These are phyloP conservation scores for Solanum hybrid DNA, from an alignment of 305 asterid genomes.

Conservation along the genomic window DNA sequence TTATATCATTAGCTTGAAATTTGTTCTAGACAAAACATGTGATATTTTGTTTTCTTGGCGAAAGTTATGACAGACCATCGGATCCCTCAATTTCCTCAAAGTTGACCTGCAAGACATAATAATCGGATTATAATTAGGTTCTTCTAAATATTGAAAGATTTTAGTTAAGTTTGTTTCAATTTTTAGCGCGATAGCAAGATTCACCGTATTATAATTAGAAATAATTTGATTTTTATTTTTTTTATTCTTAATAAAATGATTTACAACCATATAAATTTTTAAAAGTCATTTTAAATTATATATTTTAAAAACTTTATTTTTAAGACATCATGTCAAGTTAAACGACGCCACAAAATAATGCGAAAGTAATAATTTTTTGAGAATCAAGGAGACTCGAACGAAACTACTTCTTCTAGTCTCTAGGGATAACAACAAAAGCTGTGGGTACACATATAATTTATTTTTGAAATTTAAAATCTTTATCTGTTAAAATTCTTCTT, in stretches of 20 bases:
- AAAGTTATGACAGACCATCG: no score
- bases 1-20: no score
- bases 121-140: not conserved
- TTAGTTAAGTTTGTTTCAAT: not conserved
- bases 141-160: not conserved
- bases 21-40: no score
- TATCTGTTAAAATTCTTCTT: not conserved
- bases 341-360: not conserved
- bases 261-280: not conserved
- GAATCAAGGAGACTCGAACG: not conserved
- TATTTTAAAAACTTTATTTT: no score
- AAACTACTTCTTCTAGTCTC: not conserved
- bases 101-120: no score
- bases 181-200: not conserved
- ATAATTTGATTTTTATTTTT: not conserved
- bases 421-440: not conserved
- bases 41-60: no score
- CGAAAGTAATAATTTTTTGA: not conserved
- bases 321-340: accelerated
- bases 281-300: not conserved
- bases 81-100: no score
- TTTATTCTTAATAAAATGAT: not conserved
- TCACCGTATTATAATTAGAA: not conserved
- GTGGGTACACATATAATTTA: not conserved
- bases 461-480: not conserved